Conservation (phyloP, 2,329 filamentous ascomycete genomes). For the Conoideocrella luteorostrata region DNA sequence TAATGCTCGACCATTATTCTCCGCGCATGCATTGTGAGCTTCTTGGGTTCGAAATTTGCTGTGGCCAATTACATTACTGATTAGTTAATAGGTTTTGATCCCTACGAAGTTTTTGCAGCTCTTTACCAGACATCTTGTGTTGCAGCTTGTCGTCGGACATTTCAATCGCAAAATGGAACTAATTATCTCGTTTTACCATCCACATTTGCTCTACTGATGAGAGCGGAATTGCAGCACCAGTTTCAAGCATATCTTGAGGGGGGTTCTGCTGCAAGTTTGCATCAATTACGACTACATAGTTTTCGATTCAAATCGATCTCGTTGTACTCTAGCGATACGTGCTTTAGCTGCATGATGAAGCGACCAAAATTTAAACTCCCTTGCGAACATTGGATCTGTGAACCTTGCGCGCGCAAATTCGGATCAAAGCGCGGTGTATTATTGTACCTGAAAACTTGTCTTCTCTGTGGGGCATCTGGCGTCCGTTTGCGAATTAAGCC, state of each 20-base stretch:
- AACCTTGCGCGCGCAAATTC: constrained; percentile 11
- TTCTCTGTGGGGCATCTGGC: constrained; percentile 8
- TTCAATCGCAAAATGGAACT: background rate
- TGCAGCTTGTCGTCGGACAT: background rate
- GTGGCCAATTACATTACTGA: background rate
- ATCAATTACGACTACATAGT: background rate
- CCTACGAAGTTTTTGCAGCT: background rate
- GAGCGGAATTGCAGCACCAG: background rate
- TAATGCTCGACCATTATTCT: constrained; percentile 3
- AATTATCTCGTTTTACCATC: background rate
- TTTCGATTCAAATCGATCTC: background rate
- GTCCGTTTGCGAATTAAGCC: constrained; percentile 9
- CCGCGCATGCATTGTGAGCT: constrained; percentile 2
- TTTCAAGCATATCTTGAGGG: background rate
- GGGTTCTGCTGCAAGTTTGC: background rate
- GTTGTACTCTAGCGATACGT: constrained; percentile 9
- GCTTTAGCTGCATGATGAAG: constrained; percentile 12
- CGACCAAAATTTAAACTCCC: constrained; percentile 10
- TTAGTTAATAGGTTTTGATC: background rate
- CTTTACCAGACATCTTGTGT: background rate
- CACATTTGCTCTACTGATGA: background rate
- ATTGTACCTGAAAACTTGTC: constrained; percentile 8
- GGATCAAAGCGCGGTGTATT: constrained; percentile 3
- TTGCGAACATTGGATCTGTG: constrained; percentile 13
- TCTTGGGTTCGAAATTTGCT: background rate